Base-by-base conservation (phyloP, 768 basidiomycete species). In the Cystobasidium onofrii region DNA sequence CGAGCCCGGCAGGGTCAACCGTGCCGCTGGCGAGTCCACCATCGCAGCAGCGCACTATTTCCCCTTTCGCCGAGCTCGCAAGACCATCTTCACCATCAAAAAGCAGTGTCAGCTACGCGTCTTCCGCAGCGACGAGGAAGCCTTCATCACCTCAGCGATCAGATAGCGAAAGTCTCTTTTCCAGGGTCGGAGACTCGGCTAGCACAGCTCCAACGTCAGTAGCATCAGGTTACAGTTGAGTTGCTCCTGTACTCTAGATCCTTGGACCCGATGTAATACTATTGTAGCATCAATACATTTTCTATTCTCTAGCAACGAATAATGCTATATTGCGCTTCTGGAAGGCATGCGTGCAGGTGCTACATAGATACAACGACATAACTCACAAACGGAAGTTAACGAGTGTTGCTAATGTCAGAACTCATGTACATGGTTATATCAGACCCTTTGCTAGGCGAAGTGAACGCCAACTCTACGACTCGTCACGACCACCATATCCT, bases 131-230 rank as follows among this genome's bases (percentile, higher is more conserved):
- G 39, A 52, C 54, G 1, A 36, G 69, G 18, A 71, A 71, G 54
- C 17, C 41, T 54, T 17, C 54, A 44, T 36, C 27, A 23, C 69
- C 18, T 9, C 54, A 36, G 54, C 50, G 69, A 6, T 71, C 69
- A 33, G 69, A 71, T 18, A 57, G 52, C 52, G 69, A 71, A 36
- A 71, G 52, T 43, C 29, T 71, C 9, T 71, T 36, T 39, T 71
- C 54, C 1, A 46, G 69, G 29, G 39, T 23, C 2, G 69, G 69
- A 2, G 69, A 71, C 44, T 6, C 65, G 52, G 55, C 36, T 55
- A 71, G 69, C 29, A 71, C 69, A 2, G 69, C 69, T 20, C 54
- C 69, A n/a, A 71, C 69, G 6, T 71, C 69, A 34, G 43, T 71
- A 23, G 69, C 55, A 23, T 71, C 69, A n/a, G 69, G 69, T 39